Conservation (phyloP, 2,329 filamentous ascomycete genomes). For the Sphaerulina musiva region DNA sequence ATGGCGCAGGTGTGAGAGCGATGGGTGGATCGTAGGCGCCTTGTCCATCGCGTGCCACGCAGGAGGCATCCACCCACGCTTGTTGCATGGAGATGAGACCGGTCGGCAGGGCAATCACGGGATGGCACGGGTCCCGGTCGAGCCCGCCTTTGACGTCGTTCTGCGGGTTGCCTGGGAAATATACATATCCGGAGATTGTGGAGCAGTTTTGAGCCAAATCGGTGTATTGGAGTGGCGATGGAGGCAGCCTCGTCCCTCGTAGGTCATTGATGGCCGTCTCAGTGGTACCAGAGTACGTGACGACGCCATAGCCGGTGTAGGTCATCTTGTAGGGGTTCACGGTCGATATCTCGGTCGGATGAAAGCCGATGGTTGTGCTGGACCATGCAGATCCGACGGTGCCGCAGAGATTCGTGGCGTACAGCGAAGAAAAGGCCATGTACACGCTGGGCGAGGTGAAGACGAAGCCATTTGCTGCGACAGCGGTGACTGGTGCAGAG, state of each 20-base stretch:
- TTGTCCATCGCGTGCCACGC: conserved; percentile 1
- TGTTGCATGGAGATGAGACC: conserved; percentile 7
- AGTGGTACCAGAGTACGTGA: not conserved
- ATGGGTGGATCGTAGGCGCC: conserved; percentile 15
- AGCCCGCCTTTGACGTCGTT: conserved; percentile 5
- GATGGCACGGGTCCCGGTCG: conserved; percentile 11
- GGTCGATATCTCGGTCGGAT: conserved; percentile 11
- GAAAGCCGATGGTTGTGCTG: conserved; percentile 12
- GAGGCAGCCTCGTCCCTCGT: conserved; percentile 3
- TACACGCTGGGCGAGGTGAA: conserved; percentile 13
- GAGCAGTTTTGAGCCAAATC: conserved; percentile 13
- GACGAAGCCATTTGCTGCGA: conserved; percentile 5
- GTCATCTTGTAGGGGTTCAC: conserved; percentile 6
- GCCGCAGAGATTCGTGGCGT: conserved; percentile 10
- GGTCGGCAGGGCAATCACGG: conserved; percentile 6
- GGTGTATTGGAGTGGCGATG: conserved; percentile 6
- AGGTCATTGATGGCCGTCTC: not conserved
- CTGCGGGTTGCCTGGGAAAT: conserved; percentile 12
- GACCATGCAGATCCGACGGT: conserved; percentile 9
- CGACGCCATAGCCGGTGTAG: conserved; percentile 1
- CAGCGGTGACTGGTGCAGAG: not conserved
- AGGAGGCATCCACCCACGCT: conserved; percentile 8
- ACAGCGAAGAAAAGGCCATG: conserved; percentile 11
- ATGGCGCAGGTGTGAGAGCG: conserved; percentile 7
- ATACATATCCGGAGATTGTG: conserved; percentile 7